Evolutionary conservation across 1,284 basidiomycete genomes (phyloP).

Genomic region (Schizophyllum amplum): DNA sequence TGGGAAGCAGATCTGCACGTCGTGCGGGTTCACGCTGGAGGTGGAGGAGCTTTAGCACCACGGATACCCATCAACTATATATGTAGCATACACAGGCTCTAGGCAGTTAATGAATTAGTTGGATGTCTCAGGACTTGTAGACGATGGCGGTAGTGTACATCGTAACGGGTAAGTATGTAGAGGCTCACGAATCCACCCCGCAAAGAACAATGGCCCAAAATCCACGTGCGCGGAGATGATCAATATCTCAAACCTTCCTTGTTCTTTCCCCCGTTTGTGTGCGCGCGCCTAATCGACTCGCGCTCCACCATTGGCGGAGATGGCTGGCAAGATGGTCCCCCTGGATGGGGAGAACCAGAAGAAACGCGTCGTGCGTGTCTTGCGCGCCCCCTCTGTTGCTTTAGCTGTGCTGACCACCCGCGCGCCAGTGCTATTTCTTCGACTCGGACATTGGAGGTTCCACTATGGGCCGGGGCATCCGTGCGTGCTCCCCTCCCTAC

Average conservation of each 20-base stretch:
- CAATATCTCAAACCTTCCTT: not conserved
- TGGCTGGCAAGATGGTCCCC: constrained; percentile 51
- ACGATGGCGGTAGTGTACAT: no score
- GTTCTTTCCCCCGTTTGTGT: not conserved
- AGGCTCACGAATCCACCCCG: no score
- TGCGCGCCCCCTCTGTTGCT: constrained; percentile 11
- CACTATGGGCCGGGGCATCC: constrained; percentile 95
- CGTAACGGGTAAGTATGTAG: no score
- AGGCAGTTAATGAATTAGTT: no score
- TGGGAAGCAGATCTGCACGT: constrained; percentile 69
- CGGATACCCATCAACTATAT: no score
- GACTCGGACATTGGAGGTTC: constrained; percentile 99
- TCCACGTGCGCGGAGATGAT: not conserved
- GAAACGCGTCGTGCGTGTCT: constrained; percentile 74
- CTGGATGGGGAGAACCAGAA: constrained; percentile 68
- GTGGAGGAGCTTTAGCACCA: constrained; percentile 66
- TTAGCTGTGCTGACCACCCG: constrained; percentile 1
- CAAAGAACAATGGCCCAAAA: not conserved
- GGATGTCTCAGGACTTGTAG: no score
- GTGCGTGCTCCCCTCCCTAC: constrained; percentile 32
- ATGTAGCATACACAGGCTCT: no score
- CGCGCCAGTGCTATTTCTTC: constrained; percentile 85
- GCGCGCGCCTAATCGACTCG: constrained; percentile 1
- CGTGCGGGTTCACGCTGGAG: constrained; percentile 83
- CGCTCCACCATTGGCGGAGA: constrained; percentile 14